Evolutionary conservation across 176 grass and related monocot genomes (phyloP), one percentile per base, ranked within the genome.

Genomic region (Oryza longistaminata): DNA sequence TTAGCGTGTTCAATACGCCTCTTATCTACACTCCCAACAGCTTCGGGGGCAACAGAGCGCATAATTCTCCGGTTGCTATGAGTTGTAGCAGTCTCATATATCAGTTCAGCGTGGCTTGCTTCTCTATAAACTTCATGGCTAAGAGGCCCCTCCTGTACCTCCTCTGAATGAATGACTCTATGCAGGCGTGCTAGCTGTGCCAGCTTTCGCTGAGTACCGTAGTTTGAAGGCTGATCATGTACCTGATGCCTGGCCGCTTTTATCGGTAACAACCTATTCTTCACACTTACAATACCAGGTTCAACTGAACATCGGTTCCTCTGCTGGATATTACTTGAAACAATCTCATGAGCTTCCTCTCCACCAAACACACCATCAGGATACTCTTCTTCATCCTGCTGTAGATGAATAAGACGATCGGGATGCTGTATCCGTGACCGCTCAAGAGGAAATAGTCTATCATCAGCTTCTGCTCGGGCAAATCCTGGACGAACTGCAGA

Each of bases 351-450:
- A 68, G 25, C 10, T 34, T 71, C 80, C n/a, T 71, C 67, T 60
- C 67, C 4, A 72, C 58, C 67, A 71, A 39, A 27, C 50, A 61
- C 24, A 82, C 43, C 48, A 82, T 82, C 33, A 27, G 1, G 48
- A 42, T 37, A 55, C 48, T 82, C 48, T 40, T 71, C 48, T 55
- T 81, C 48, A 40, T 70, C 49, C 12, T n/a, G 21, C 14, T 60
- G 48, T 17, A 71, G 50, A 55, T 55, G 50, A 7, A 82, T 71
- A 70, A 43, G 49, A 42, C 14, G 34, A 70, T 16, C 7, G 2
- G 68, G 80, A 82, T 5, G 49, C 19, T 82, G 21, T 72, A 71
- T 22, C 13, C 35, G 14, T 71, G 79, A 53, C 31, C 8, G 70
- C 9, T 39, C n/a, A 34, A 25, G 22, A 72, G 67, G 50, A 71